Percentiles rank a stretch among this genome's conserved stretches.
Conservation (phyloP, 2,329 filamentous ascomycete genomes). For the Rhynchosporium agropyri region DNA sequence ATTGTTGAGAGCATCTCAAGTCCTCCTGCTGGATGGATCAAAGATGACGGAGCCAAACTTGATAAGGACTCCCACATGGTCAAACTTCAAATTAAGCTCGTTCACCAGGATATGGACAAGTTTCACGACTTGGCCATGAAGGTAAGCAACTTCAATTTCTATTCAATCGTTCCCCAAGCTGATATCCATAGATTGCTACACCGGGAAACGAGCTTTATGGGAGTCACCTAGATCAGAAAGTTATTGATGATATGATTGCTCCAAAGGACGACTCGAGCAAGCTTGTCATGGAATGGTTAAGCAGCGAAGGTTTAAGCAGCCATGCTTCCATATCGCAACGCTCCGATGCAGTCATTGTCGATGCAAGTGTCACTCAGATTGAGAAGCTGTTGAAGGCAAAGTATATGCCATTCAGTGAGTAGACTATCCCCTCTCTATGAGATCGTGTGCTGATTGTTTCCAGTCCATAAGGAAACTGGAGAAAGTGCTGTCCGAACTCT, state of each 20-base stretch:
- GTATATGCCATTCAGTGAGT: slow-evolving; percentile 55
- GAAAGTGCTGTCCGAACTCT: slow-evolving; percentile 36
- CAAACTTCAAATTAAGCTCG: slow-evolving; percentile 38
- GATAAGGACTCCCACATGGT: slow-evolving; percentile 35
- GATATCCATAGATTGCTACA: slow-evolving; percentile 38
- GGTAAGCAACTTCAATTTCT: slow-evolving; percentile 23
- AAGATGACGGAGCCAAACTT: slow-evolving; percentile 29
- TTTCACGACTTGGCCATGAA: slow-evolving; percentile 40
- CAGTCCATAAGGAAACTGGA: slow-evolving; percentile 31
- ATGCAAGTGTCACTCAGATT: slow-evolving; percentile 52
- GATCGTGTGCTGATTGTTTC: slow-evolving; percentile 43
- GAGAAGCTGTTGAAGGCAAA: slow-evolving; percentile 57
- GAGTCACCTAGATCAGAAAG: slow-evolving; percentile 52
- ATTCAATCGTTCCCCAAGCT: background rate
- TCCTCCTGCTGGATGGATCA: slow-evolving; percentile 37
- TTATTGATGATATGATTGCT: slow-evolving; percentile 56
- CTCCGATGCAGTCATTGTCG: slow-evolving; percentile 55
- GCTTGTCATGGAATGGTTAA: slow-evolving; percentile 60
- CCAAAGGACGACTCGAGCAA: slow-evolving; percentile 55
- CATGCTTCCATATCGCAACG: slow-evolving; percentile 51
- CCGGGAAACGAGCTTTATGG: slow-evolving; percentile 58
- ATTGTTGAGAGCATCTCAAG: slow-evolving; percentile 34
- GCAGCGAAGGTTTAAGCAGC: slow-evolving; percentile 50
- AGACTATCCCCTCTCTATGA: slow-evolving; percentile 53
- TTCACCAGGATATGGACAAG: slow-evolving; percentile 38